Evolutionary conservation across 306 rosid species (phyloP), one percentile per base, ranked within the genome.

Genomic region (Cyamopsis tetragonoloba): DNA sequence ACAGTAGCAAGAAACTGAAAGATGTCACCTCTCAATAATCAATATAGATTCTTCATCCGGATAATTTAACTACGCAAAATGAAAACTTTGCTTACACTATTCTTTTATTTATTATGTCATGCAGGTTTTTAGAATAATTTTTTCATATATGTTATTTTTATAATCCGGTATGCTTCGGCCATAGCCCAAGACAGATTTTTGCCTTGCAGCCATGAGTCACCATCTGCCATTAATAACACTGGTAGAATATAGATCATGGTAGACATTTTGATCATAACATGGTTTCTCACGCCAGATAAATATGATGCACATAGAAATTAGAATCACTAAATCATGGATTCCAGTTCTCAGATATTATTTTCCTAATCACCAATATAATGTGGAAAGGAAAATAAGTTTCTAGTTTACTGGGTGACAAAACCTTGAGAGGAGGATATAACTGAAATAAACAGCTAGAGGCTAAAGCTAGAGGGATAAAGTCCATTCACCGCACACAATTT

Each of bases 391-490:
- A 17, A 12, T 35, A 24, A 23, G n/a, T n/a, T 46, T 3, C 68
- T 11, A 66, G 70, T 5, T 27, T 19, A 66, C 48, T 47, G 26
- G 64, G 11, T 37, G 27, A 37, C n/a, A 38, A 34, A 64, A 63
- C 53, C 27, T 5, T 10, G 13, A 37, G 61, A 54, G 55, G 8
- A 19, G 19, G 46, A 77, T 17, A 44, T n/a, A 66, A 4, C 19
- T 49, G 43, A 32, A 18, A 35, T 12, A 26, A 28, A 76, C 9
- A 54, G 23, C 42, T 61, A 55, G 41, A n/a, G n/a, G n/a, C n/a
- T 23, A 68, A 22, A 43, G 60, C 20, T n/a, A 39, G 51, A 62
- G 60, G 39, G 39, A 61, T 12, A 34, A 77, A 53, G 26, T 32
- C 18, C 62, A 51, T 22, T 28, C 56, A 43, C 35, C 20, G 0